Evolutionary conservation across 768 basidiomycete genomes (phyloP), one percentile per base, ranked within the genome.

Genomic region (Scleroderma bovista): DNA sequence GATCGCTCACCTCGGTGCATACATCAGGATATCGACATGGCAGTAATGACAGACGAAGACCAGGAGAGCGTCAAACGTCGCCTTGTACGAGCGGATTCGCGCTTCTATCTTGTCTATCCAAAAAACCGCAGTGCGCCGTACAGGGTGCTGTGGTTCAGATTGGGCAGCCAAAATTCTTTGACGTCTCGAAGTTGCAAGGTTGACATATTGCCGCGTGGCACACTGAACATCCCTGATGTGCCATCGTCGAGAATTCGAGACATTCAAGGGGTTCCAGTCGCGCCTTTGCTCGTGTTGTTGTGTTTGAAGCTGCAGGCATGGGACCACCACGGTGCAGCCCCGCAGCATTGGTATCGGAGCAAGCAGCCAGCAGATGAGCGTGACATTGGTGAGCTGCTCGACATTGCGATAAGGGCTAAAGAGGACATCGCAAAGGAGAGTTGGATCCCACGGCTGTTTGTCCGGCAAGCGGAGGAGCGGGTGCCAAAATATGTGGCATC

Each of bases 21-120:
- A 8, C 40, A 37, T 51, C 50, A 78, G 76, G 78, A 79, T 52
- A 62, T 77, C 10, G 77, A 78, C 50, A 60, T 78, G 3, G 65
- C 77, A 22, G 71, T 77, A 12, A 56, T 76, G 36, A 69, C 72
- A 6, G 51, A 58, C 1, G 26, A 32, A 8, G 56, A 68, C 57
- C 63, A 34, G 75, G 75, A 57, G 54, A 58, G 6, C 65, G 44
- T 80, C 51, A 78, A 80, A 51, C 51, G 44, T 8, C 58, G 69
- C 36, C 57, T 80, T 26, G 61, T 62, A 16, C 44, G 46, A 1
- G 47, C 33, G 8, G 58, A 74, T 56, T 7, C 55, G 26, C 59
- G 60, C 1, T 78, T 75, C 55, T 71, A 64, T 54, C 65, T 72
- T 49, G 58, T 72, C 12, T 57, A 63, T 1, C 68, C 75, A 2